A percentile compares a stretch with the other conserved stretches of the same genome.
Conservation (phyloP, 441 rosid species). For the Euphorbia celastroides region DNA sequence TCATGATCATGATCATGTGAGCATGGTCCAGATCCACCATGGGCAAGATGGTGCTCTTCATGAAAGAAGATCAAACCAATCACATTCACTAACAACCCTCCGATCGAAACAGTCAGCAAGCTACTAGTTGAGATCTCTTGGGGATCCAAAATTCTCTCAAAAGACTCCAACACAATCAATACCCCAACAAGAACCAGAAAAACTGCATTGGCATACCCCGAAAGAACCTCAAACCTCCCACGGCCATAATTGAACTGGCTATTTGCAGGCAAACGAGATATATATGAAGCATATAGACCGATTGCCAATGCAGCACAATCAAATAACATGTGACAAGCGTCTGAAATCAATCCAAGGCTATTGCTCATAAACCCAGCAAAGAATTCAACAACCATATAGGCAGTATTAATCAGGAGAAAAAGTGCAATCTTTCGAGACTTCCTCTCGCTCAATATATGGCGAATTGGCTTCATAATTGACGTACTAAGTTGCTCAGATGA, state of each 20-base stretch:
- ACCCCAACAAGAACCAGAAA: slow-evolving; percentile 87
- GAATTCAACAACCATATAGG: slow-evolving; percentile 90
- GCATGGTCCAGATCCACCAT: slow-evolving; percentile 88
- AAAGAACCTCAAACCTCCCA: slow-evolving; percentile 90
- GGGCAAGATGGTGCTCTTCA: slow-evolving; percentile 98
- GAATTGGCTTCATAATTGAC: slow-evolving; percentile 60
- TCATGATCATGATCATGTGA: slow-evolving; percentile 32
- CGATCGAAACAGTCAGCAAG: slow-evolving; percentile 72
- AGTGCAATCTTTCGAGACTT: slow-evolving; percentile 94
- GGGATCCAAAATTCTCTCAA: slow-evolving; percentile 93
- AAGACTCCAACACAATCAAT: slow-evolving; percentile 79
- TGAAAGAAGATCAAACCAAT: slow-evolving; percentile 90
- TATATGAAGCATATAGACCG: slow-evolving; percentile 87
- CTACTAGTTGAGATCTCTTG: slow-evolving; percentile 88
- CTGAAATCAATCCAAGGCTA: slow-evolving; percentile 93
- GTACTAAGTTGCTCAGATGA: slow-evolving; percentile 50
- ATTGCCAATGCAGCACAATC: slow-evolving; percentile 97
- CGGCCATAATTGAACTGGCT: slow-evolving; percentile 90
- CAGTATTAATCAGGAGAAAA: slow-evolving; percentile 80
- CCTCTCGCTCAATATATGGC: slow-evolving; percentile 86
- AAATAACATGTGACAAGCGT: slow-evolving; percentile 96
- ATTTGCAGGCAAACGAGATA: slow-evolving; percentile 86
- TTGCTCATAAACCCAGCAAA: slow-evolving; percentile 92
- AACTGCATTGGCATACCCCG: slow-evolving; percentile 92
- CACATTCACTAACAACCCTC: slow-evolving; percentile 80